Percentiles rank a stretch among this genome's conserved stretches.
These are phyloP conservation scores for Blastocystis sp. DNA, from an alignment of 352 stramenopile genomes.

Conservation along the genomic window DNA sequence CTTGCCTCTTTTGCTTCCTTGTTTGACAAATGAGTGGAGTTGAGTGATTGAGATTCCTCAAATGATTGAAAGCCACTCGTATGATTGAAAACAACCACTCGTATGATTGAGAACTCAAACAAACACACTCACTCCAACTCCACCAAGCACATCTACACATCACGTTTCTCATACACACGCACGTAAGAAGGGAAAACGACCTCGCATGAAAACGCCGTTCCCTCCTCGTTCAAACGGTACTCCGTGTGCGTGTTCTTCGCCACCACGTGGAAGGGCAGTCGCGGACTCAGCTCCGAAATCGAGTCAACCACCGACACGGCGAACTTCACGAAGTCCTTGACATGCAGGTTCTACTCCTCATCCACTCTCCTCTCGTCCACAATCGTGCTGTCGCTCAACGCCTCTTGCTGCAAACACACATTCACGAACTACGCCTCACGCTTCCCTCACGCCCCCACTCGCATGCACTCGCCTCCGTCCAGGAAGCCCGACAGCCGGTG, in stretches of 20 bases:
- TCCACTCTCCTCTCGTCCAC: neutral
- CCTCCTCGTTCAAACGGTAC: neutral
- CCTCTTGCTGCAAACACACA: neutral
- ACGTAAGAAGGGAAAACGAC: conserved; percentile 41
- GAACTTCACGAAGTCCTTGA: conserved; percentile 63
- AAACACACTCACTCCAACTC: neutral
- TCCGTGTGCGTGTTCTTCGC: conserved; percentile 17
- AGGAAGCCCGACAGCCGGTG: neutral
- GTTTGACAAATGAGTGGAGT: too few relatives aligned
- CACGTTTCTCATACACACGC: neutral
- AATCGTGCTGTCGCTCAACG: neutral
- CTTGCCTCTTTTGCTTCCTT: neutral
- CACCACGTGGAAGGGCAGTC: neutral
- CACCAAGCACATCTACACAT: neutral
- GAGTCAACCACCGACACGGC: neutral
- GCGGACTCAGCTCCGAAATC: neutral
- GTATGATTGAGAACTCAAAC: neutral
- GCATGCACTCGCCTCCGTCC: conserved; percentile 30
- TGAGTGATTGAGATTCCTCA: too few relatives aligned
- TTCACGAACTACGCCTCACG: conserved; percentile 42
- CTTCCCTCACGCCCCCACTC: neutral
- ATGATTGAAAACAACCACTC: too few relatives aligned
- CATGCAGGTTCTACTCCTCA: conserved; percentile 12
- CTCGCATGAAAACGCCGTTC: neutral
- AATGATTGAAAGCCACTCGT: too few relatives aligned